Conservation (phyloP, 257 asterid species). For the Striga asiatica region DNA sequence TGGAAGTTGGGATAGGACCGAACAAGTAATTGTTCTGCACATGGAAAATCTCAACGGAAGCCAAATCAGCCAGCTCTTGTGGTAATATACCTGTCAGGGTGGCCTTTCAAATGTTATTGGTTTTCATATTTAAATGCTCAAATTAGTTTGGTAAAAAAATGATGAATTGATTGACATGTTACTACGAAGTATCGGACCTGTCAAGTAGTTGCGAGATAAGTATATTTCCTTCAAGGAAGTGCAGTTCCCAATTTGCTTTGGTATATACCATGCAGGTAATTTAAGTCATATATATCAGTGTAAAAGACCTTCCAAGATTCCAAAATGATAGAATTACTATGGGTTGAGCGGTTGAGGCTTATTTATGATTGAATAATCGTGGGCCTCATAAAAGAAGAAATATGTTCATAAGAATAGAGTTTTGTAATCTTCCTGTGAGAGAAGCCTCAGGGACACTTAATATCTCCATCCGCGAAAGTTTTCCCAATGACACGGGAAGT, state of each 20-base stretch:
- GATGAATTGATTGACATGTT: no score
- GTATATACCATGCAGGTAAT: not conserved
- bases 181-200: no score
- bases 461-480: conserved; percentile 8
- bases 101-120: not conserved
- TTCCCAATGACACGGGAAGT: not conserved
- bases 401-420: not conserved
- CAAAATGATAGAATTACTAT: not conserved
- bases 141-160: no score
- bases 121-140: no score
- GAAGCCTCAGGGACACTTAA: not conserved
- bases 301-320: not conserved
- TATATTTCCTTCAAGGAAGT: not conserved
- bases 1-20: conserved; percentile 10
- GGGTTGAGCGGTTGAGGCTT: not conserved
- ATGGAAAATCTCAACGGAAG: not conserved
- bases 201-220: not conserved
- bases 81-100: conserved; percentile 36
- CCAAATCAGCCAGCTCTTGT: conserved; percentile 18
- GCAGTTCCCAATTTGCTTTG: not conserved
- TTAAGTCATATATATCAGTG: not conserved
- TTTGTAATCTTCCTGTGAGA: not conserved
- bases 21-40: not conserved
- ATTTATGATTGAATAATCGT: not conserved
- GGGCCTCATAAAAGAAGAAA: not conserved